These are phyloP conservation scores for Cetradonia linearis DNA, from an alignment of 495 filamentous ascomycete species.

Conservation along the genomic window DNA sequence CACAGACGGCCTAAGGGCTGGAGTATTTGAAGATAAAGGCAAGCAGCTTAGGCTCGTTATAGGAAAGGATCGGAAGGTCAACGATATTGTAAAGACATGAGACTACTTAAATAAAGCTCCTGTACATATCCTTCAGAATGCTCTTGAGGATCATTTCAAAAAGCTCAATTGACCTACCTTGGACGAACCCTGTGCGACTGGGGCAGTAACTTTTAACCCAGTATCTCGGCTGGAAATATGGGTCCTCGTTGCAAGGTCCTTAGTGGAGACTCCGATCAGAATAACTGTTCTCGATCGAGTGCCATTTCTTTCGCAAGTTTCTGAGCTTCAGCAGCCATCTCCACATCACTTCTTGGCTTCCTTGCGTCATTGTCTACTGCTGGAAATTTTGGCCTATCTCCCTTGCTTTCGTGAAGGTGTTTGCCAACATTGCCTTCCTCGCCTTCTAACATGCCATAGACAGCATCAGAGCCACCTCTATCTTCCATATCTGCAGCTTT, in stretches of 20 bases:
- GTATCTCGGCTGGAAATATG: background rate
- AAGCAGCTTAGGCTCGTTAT: slow-evolving; percentile 62
- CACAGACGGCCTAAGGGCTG: slow-evolving; percentile 53
- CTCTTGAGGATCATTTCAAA: background rate
- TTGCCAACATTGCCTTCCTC: slow-evolving; percentile 75
- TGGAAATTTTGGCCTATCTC: slow-evolving; percentile 39
- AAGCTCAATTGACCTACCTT: background rate
- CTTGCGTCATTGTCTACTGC: slow-evolving; percentile 58
- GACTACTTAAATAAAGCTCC: background rate
- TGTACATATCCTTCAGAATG: background rate
- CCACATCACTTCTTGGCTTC: slow-evolving; percentile 54
- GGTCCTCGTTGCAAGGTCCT: background rate
- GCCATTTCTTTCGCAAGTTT: slow-evolving; percentile 51
- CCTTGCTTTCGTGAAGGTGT: slow-evolving; percentile 25
- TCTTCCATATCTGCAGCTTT: slow-evolving; percentile 44
- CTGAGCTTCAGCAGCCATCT: slow-evolving; percentile 72
- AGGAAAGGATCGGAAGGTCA: slow-evolving; percentile 54
- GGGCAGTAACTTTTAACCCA: background rate
- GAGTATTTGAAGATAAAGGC: slow-evolving; percentile 49
- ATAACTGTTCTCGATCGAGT: background rate
- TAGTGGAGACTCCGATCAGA: background rate
- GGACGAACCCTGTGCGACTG: background rate
- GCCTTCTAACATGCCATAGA: slow-evolving; percentile 74
- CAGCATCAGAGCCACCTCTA: slow-evolving; percentile 45
- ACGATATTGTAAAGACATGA: slow-evolving; percentile 46